Base-by-base conservation (phyloP, 2,329 filamentous ascomycete genomes). In the Monosporascus sp. region DNA sequence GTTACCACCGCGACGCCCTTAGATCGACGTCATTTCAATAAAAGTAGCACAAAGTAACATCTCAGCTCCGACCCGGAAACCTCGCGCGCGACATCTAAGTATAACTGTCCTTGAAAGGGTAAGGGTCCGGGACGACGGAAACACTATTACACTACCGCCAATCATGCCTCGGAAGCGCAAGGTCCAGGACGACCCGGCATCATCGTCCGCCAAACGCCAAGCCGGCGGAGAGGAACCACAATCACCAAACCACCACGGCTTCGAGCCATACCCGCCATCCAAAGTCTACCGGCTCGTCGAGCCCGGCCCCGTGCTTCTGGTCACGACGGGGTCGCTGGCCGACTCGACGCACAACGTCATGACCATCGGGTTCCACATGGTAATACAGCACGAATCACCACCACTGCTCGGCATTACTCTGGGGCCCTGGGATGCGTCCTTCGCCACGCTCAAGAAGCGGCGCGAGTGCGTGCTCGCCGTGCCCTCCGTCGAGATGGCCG, bases 281-380 rank as follows among this genome's bases (percentile, higher is more conserved):
- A 59, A 63, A 22, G 65, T 66, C 27, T 67, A 66, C 53, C 66
- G 67, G 9, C 62, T 70, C n/a, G 57, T 70, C 53, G 67, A 70
- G 55, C 68, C 68, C 17, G 68, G 67, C 5, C 68, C 67, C 36
- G 62, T 68, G 31, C 57, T 70, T 18, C 59, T 70, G 31, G 65
- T 69, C 44, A 65, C 66, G 27, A 69, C 67, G 22, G 66, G 67
- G 17, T 62, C 61, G 49, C 56, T 68, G 8, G 54, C 59, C n/a
- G 59, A 66, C 31, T 53, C 49, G 31, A 66, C 66, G 7, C 68
- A 70, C 59, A 70, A 70, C 41, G 54, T 70, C 50, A 70, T 70
- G 68, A 70, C 68, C 8, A 63, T 70, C 50, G 68, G 68, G 48
- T 70, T 70, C 59, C 68, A 70, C 57, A 70, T 70, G 67, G 64